phyloP scores from a whole-genome alignment of 352 stramenopile genomes.

The Synura sp. region DNA sequence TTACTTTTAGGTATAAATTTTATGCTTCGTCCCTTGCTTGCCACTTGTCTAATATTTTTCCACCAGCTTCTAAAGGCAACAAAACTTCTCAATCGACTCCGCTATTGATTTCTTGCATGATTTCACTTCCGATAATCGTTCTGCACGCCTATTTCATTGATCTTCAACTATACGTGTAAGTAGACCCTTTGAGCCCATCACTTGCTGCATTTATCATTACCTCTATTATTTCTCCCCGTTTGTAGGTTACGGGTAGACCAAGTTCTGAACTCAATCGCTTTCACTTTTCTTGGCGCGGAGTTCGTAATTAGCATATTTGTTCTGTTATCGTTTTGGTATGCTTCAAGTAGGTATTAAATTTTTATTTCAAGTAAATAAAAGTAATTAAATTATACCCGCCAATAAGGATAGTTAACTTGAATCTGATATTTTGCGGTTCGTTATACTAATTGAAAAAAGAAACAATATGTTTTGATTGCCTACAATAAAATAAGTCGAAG shows the following conservation, averaged over 20 bases:
- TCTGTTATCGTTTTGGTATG: neutral
- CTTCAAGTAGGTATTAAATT: neutral
- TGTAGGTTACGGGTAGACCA: neutral
- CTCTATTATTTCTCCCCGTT: neutral
- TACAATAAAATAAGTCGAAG: no score
- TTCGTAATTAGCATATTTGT: neutral
- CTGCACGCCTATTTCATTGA: conserved; percentile 15
- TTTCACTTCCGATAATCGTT: conserved; percentile 15
- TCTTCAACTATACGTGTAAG: conserved; percentile 32
- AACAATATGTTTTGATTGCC: no score
- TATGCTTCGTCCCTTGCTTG: neutral
- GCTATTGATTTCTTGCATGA: neutral
- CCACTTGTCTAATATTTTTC: neutral
- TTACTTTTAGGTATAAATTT: neutral
- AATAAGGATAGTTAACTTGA: no score
- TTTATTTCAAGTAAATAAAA: no score
- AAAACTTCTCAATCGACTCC: neutral
- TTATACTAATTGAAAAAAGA: no score
- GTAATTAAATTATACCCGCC: no score
- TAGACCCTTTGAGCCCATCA: no score
- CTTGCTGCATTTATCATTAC: neutral
- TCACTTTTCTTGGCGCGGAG: neutral
- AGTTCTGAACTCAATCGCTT: conserved; percentile 20
- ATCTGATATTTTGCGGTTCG: no score
- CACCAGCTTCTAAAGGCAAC: conserved; percentile 3